Evolutionary conservation across 176 grass and related monocot species (phyloP).

Genomic region (Saccharum spontaneum): DNA sequence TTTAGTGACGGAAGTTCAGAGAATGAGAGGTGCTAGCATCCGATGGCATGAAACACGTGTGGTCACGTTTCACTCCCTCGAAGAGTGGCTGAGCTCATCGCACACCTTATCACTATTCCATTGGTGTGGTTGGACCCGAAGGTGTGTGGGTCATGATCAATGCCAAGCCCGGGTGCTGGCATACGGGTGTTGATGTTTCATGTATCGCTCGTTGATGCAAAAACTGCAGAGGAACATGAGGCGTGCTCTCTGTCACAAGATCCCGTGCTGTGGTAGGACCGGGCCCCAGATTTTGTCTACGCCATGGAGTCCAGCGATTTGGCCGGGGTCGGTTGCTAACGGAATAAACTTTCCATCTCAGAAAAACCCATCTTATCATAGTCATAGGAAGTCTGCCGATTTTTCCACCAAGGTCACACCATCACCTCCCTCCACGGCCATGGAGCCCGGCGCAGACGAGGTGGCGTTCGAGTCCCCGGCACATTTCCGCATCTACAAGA

Average conservation of each 20-base stretch:
- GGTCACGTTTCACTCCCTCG: background rate
- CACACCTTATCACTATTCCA: background rate
- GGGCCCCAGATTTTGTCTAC: background rate
- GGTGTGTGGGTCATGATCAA: background rate
- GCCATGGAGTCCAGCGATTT: background rate
- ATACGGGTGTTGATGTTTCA: background rate
- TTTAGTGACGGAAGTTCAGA: too few species aligned
- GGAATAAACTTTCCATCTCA: background rate
- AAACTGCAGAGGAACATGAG: background rate
- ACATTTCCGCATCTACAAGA: conserved; percentile 53
- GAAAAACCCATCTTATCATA: background rate
- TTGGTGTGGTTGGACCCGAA: background rate
- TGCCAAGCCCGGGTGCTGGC: background rate
- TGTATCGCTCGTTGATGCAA: background rate
- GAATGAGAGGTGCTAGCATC: conserved; percentile 2
- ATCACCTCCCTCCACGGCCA: background rate
- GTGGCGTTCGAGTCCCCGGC: conserved; percentile 28
- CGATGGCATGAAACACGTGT: background rate
- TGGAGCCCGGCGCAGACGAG: conserved; percentile 22
- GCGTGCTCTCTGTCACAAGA: background rate
- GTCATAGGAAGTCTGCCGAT: background rate
- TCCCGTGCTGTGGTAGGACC: background rate
- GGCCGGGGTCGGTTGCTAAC: background rate
- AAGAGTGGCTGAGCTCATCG: background rate
- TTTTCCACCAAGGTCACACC: background rate